Evolutionary conservation across 2,329 filamentous ascomycete genomes (phyloP), one percentile per base, ranked within the genome.

Genomic region (Exophiala sp.): DNA sequence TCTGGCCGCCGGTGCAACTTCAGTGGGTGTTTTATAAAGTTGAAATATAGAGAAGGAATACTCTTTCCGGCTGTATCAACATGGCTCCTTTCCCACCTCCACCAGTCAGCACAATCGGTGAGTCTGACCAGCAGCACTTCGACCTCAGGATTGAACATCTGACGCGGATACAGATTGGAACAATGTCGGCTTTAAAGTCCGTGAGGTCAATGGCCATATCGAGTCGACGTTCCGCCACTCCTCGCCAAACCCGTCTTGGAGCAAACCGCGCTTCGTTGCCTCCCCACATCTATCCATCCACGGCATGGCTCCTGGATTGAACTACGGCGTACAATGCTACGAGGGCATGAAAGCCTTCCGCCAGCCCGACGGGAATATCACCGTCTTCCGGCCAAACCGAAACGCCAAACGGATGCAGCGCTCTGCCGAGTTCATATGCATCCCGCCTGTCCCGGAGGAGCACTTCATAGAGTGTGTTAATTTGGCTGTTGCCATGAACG

Each of bases 311-410:
- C 90, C 93, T 0, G 91, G 82, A 37, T 80, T 97, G 58, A 98
- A 98, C 77, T 98, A 98, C 69, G 89, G 91, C 51, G 89, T 95
- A 66, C 93, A 97, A 73, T 91, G 88, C 63, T 98, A 95, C 75
- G 93, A 98, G 68, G 93, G 93, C n/a, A 82, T 97, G 67, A 97
- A 97, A 71, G 90, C 91, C 48, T 96, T 96, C 78, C 88, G 91
- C 56, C 75, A 77, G 2, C 86, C 88, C 14, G 80, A 85, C 67
- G 66, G 75, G 52, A 70, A 72, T 52, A 90, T 97, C 71, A 81
- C 82, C 66, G 80, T 97, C 67, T 97, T 97, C 80, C 85, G 91
- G 3, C 87, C 91, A 0, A 78, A 83, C 63, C 82, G 84, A 65
- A 97, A 97, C 68, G 93, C 90, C 30, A 70, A 73, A 35, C 87